Evolutionary conservation across 2,329 filamentous ascomycete species (phyloP).

Genomic region (Cyphellophora europaea): DNA sequence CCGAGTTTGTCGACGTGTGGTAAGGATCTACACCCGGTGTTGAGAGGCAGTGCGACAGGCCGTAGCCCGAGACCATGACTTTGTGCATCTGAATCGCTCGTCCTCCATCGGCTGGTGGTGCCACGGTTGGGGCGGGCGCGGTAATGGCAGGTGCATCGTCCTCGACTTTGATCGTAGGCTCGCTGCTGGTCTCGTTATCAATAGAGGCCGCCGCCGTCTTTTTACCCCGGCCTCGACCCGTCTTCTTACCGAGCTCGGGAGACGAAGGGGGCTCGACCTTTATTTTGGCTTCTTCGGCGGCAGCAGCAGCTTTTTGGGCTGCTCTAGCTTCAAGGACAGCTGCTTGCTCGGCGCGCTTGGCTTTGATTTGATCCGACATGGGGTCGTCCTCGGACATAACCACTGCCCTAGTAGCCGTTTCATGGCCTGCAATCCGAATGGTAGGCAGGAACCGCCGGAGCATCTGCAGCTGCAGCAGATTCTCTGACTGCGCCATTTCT

Average conservation of each 20-base stretch:
- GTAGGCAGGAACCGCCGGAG: constrained; percentile 72
- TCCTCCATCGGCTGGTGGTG: constrained; percentile 39
- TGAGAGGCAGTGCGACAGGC: constrained; percentile 79
- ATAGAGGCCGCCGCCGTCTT: constrained; percentile 1
- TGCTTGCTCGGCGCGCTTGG: constrained; percentile 7
- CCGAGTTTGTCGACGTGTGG: constrained; percentile 66
- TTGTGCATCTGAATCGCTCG: constrained; percentile 61
- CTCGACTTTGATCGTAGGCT: constrained; percentile 12
- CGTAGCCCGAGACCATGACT: constrained; percentile 86
- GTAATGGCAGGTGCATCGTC: neutral
- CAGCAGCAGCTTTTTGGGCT: neutral
- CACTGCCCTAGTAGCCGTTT: constrained; percentile 59
- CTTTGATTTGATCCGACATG: constrained; percentile 16
- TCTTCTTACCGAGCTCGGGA: neutral
- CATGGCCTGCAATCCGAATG: constrained; percentile 84
- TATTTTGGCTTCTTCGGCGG: neutral
- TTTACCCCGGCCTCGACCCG: constrained; percentile 2
- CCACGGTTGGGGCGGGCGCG: constrained; percentile 1
- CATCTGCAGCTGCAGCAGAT: constrained; percentile 72
- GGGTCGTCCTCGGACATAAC: constrained; percentile 21
- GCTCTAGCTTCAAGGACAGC: neutral
- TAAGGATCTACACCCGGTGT: constrained; percentile 83
- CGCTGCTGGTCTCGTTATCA: constrained; percentile 3
- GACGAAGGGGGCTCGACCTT: constrained; percentile 1
- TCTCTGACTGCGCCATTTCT: constrained; percentile 47